A percentile compares a stretch with the other conserved stretches of the same genome.
phyloP scores from a whole-genome alignment of 306 rosid species.

The Crataegus laevigata region DNA sequence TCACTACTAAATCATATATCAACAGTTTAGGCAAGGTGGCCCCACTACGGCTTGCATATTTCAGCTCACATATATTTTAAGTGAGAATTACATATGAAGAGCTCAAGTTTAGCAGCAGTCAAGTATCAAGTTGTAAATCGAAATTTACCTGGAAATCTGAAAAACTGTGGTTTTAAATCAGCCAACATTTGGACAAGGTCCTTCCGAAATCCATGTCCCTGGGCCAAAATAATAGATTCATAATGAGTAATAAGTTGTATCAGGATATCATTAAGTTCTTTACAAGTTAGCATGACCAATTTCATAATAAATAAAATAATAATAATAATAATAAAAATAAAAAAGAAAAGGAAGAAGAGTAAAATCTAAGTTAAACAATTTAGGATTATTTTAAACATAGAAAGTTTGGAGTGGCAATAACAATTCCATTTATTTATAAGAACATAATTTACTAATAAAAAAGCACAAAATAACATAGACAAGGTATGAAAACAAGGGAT shows the following conservation, averaged over 20 bases:
- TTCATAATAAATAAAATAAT: too few relatives aligned
- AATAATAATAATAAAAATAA: too few relatives aligned
- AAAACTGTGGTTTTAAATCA: constrained; percentile 58
- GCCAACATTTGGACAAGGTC: constrained; percentile 58
- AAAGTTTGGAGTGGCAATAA: too few relatives aligned
- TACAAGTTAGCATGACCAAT: not conserved
- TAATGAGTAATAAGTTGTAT: not conserved
- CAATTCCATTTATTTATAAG: too few relatives aligned
- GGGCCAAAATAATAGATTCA: constrained; percentile 21
- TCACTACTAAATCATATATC: too few relatives aligned
- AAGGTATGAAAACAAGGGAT: not conserved
- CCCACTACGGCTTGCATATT: not conserved
- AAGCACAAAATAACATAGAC: too few relatives aligned
- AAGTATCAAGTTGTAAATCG: not conserved
- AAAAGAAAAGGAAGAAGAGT: too few relatives aligned
- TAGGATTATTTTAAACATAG: not conserved
- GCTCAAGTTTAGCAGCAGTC: not conserved
- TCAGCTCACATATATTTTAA: not conserved
- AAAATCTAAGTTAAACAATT: not conserved
- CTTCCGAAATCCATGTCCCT: constrained; percentile 87
- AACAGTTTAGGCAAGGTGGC: not conserved
- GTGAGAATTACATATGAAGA: not conserved
- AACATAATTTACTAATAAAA: too few relatives aligned
- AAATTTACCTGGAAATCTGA: constrained; percentile 82
- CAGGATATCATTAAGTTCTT: not conserved